These are phyloP conservation scores for Osmanthus fragrans DNA, from an alignment of 257 asterid species.

Conservation along the genomic window DNA sequence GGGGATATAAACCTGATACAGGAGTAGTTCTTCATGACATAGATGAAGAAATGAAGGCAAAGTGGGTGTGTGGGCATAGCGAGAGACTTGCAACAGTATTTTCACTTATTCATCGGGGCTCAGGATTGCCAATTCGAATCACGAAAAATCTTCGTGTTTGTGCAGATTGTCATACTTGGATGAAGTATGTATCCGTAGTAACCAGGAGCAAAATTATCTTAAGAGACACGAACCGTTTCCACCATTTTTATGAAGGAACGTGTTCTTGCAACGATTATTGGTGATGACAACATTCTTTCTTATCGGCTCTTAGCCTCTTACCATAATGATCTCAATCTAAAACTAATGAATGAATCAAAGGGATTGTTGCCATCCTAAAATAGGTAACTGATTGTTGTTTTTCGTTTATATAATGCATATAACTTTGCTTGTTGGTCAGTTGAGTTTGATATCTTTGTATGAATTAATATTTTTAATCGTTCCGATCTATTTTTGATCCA, in stretches of 20 bases:
- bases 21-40: slow-evolving; percentile 49
- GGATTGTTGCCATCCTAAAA: background rate
- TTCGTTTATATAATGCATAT: no score
- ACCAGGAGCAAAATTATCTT: slow-evolving; percentile 22
- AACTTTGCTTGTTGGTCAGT: no score
- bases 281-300: slow-evolving; percentile 17
- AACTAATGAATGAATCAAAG: background rate
- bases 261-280: slow-evolving; percentile 39
- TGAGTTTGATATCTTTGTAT: background rate
- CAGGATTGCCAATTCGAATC: slow-evolving; percentile 50
- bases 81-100: slow-evolving; percentile 49
- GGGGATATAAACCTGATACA: slow-evolving; percentile 44
- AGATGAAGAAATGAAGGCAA: slow-evolving; percentile 36
- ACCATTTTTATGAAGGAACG: slow-evolving; percentile 30
- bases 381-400: background rate
- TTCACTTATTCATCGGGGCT: slow-evolving; percentile 37
- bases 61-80: slow-evolving; percentile 57
- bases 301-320: background rate
- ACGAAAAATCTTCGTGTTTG: slow-evolving; percentile 57
- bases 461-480: background rate
- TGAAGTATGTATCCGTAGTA: slow-evolving; percentile 30
- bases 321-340: background rate
- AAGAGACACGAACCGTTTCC: slow-evolving; percentile 36
- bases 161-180: slow-evolving; percentile 38
- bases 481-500: no score